Evolutionary conservation across 805 yeast species (phyloP).

Genomic region (Ogataea ramenticola): DNA sequence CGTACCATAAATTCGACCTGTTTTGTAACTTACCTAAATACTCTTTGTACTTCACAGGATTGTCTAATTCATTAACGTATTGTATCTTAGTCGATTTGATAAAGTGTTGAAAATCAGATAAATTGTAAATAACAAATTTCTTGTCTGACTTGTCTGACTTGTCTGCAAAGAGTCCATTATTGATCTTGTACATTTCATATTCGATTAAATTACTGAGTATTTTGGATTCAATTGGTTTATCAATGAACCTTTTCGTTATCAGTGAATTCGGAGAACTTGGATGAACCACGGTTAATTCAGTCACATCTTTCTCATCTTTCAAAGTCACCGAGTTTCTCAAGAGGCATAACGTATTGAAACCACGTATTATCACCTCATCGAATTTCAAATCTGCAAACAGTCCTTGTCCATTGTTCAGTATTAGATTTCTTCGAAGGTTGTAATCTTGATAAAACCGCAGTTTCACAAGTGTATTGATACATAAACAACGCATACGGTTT

Average conservation of each 20-base stretch:
- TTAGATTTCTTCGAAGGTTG: constrained; percentile 7
- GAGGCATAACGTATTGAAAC: not conserved
- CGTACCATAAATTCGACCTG: too few relatives aligned
- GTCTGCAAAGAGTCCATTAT: constrained; percentile 9
- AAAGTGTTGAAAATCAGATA: too few relatives aligned
- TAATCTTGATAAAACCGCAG: constrained; percentile 18
- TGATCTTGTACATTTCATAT: constrained; percentile 5
- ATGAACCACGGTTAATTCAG: not conserved
- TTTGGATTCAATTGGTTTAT: not conserved
- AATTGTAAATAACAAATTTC: too few relatives aligned
- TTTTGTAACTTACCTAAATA: too few relatives aligned
- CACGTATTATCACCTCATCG: not conserved
- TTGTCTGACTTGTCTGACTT: too few relatives aligned
- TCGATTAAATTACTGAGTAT: not conserved
- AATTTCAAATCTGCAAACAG: not conserved
- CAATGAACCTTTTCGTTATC: not conserved
- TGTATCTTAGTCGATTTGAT: too few relatives aligned
- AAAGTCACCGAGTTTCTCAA: not conserved
- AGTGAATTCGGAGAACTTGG: not conserved
- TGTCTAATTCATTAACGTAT: too few relatives aligned
- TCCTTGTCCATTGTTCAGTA: not conserved
- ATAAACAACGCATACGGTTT: not conserved
- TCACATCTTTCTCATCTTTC: not conserved
- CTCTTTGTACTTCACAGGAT: too few relatives aligned
- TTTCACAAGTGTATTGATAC: constrained; percentile 9